Conservation (phyloP, 83 land plant species). For the Picea abies region DNA sequence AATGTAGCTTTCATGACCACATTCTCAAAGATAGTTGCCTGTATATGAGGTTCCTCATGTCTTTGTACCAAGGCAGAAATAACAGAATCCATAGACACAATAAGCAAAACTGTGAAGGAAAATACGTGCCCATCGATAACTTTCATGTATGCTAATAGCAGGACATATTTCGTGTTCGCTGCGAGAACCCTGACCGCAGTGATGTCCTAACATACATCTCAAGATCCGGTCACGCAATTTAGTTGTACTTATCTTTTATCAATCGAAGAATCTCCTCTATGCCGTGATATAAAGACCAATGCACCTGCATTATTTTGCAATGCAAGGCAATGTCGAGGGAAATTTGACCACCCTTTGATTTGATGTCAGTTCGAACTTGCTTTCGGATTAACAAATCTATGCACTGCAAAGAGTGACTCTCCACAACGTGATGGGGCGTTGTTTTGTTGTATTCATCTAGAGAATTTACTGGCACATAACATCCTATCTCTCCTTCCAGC, state of each 20-base stretch:
- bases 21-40: conserved; percentile 35
- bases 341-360: conserved; percentile 34
- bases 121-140: conserved; percentile 35
- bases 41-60: conserved; percentile 11
- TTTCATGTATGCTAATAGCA: conserved; percentile 26
- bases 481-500: conserved; percentile 33
- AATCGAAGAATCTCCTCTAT: too few relatives aligned
- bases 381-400: conserved; percentile 39
- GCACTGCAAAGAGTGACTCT: conserved; percentile 36
- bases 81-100: conserved; percentile 26
- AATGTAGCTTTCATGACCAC: conserved; percentile 31
- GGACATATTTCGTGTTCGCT: conserved; percentile 36
- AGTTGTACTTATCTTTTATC: too few relatives aligned
- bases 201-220: conserved; percentile 29
- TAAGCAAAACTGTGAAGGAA: conserved; percentile 34
- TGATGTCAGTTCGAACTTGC: conserved; percentile 43
- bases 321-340: conserved; percentile 34
- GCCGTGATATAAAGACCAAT: too few relatives aligned
- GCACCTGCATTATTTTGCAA: conserved; percentile 8
- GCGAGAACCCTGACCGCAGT: conserved; percentile 34
- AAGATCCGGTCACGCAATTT: too few relatives aligned
- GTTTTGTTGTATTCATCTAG: conserved; percentile 27
- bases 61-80: conserved; percentile 20
- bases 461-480: conserved; percentile 25
- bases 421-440: conserved; percentile 46